phyloP scores from a whole-genome alignment of 306 rosid genomes.

The Inga leiocalycina region DNA sequence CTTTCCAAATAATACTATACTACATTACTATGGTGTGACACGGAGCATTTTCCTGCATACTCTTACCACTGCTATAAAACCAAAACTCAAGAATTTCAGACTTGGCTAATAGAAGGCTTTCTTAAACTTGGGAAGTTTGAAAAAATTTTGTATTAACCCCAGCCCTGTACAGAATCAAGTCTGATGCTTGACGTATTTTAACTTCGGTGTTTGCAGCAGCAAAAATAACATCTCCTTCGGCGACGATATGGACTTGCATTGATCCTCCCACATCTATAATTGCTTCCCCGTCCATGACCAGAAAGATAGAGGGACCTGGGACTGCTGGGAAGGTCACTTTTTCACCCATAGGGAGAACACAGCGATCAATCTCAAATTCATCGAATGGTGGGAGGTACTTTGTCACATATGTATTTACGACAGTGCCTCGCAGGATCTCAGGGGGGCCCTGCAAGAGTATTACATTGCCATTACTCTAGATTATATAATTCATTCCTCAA shows the following conservation, averaged over 20 bases:
- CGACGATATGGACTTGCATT: conserved; percentile 27
- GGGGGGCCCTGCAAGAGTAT: conserved; percentile 57
- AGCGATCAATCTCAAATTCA: conserved; percentile 73
- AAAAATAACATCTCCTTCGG: conserved; percentile 69
- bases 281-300: conserved; percentile 63
- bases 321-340: conserved; percentile 49
- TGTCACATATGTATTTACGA: conserved; percentile 46
- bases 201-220: conserved; percentile 58
- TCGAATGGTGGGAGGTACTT: conserved; percentile 73
- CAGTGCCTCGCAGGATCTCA: conserved; percentile 59
- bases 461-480: neutral
- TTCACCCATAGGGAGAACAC: conserved; percentile 56
- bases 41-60: neutral
- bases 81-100: neutral
- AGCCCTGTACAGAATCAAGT: conserved; percentile 57
- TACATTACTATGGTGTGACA: neutral
- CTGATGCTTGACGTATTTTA: conserved; percentile 46
- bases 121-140: conserved; percentile 21
- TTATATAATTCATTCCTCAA: neutral
- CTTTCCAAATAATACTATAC: neutral
- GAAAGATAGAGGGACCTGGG: conserved; percentile 66
- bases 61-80: neutral
- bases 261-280: conserved; percentile 37
- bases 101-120: neutral
- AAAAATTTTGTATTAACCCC: conserved; percentile 67